phyloP scores from a whole-genome alignment of 495 filamentous ascomycete species.

The Parathielavia appendiculata region DNA sequence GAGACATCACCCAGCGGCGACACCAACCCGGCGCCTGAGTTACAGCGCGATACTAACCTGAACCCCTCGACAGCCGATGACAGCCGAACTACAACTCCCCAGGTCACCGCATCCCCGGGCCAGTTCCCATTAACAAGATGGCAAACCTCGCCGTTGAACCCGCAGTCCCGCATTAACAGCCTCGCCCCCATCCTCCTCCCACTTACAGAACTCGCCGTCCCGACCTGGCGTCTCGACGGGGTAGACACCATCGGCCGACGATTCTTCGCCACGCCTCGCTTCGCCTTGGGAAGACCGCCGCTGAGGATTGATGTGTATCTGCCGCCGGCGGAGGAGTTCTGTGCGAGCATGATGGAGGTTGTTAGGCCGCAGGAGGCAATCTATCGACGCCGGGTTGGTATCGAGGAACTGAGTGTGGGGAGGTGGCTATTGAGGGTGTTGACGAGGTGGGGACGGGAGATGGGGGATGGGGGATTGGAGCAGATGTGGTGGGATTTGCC shows the following conservation, averaged over 20 bases:
- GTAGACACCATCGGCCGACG: slow-evolving; percentile 34
- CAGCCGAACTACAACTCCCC: neutral
- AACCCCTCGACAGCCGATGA: neutral
- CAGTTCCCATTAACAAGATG: slow-evolving; percentile 19
- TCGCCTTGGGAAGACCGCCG: slow-evolving; percentile 31
- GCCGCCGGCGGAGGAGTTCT: slow-evolving; percentile 32
- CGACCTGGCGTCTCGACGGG: slow-evolving; percentile 37
- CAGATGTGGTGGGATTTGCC: slow-evolving; percentile 31
- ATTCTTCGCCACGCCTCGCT: slow-evolving; percentile 35
- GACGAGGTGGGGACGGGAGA: neutral
- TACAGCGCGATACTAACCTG: neutral
- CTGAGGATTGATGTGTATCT: slow-evolving; percentile 40
- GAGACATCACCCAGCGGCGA: neutral
- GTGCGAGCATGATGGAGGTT: slow-evolving; percentile 23
- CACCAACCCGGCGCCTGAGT: neutral
- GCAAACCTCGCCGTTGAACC: slow-evolving; percentile 33
- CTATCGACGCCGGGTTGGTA: slow-evolving; percentile 16
- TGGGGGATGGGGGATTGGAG: slow-evolving; percentile 30
- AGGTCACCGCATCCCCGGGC: no score
- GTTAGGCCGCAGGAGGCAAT: slow-evolving; percentile 32
- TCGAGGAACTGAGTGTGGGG: slow-evolving; percentile 28
- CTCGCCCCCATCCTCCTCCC: slow-evolving; percentile 17
- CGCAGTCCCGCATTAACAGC: slow-evolving; percentile 37
- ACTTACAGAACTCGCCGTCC: neutral
- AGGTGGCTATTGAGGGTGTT: slow-evolving; percentile 33